These are phyloP conservation scores for Rhodomyrtus tomentosa DNA, from an alignment of 345 rosid species.

Conservation along the genomic window DNA sequence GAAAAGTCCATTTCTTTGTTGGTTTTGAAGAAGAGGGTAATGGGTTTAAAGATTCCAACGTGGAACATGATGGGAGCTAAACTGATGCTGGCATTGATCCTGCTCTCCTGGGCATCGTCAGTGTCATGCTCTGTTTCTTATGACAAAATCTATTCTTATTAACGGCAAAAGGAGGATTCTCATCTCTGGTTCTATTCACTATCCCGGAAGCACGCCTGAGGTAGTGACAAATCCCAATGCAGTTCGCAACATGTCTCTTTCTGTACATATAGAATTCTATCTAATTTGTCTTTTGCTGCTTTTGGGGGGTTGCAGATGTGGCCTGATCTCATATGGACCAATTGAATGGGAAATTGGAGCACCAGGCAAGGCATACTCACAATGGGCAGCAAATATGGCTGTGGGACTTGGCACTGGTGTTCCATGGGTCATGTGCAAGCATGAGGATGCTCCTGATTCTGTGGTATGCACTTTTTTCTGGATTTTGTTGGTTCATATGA, in stretches of 20 bases:
- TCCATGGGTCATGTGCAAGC: slow-evolving; percentile 52
- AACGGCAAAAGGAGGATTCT: slow-evolving; percentile 77
- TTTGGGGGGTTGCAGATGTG: slow-evolving; percentile 4
- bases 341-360: slow-evolving; percentile 5
- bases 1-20: too few relatives aligned
- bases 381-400: slow-evolving; percentile 43
- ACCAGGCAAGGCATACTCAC: slow-evolving; percentile 10
- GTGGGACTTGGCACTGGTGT: slow-evolving; percentile 32
- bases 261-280: not conserved
- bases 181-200: slow-evolving; percentile 94
- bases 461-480: slow-evolving; percentile 1
- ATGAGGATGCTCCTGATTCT: slow-evolving; percentile 40
- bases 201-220: slow-evolving; percentile 85
- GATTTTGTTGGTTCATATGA: not conserved
- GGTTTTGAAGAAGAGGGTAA: not conserved
- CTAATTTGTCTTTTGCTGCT: not conserved
- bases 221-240: not conserved
- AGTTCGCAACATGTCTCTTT: not conserved
- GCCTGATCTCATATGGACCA: slow-evolving; percentile 11
- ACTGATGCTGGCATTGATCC: not conserved
- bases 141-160: slow-evolving; percentile 49
- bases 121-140: slow-evolving; percentile 8
- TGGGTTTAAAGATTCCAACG: not conserved
- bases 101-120: slow-evolving; percentile 1
- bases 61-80: not conserved